Evolutionary conservation across 805 yeast species (phyloP), one percentile per base, ranked within the genome.

Genomic region (Wickerhamiella shivajii): DNA sequence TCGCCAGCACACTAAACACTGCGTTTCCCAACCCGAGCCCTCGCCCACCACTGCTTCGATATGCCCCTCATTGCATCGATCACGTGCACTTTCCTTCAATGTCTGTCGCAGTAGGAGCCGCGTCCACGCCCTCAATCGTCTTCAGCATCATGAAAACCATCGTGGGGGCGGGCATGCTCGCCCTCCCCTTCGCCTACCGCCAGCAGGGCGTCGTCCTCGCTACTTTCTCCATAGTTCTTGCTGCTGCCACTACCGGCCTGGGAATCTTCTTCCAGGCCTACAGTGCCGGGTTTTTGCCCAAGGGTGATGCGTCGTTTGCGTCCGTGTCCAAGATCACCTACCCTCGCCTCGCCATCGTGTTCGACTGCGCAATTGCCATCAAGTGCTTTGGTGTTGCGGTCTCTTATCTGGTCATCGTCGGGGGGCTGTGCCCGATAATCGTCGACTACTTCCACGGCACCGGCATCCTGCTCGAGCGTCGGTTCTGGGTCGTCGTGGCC

Each of bases 381-480:
- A 79, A 77, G 52, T 77, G 87, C 49, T 78, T 74, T 50, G 90
- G 90, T 6, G 87, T 77, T 12, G 76, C 77, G n/a, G 67, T 78
- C 3, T 68, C 77, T 23, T 77, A 78, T 44, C 53, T 77, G 36
- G 80, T 77, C 34, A 70, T 77, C 39, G 71, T 74, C 24, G 87
- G 83, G 13, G 83, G 77, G 45, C 60, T 77, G 42, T 68, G 77
- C 78, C 87, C 87, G 8, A 60, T 57, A 43, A 51, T 61, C 18
- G 44, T 53, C 11, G 47, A 45, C 29, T 44, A 50, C 28, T 39
- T 54, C 24, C 49, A 47, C 3, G 34, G 36, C 3, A 32, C 36
- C 3, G 36, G 29, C 17, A 66, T 72, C 69, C 66, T 68, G 24
- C 36, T 7, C 50, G 63, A 19, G 57, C 67, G 69, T 39, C 14